These are phyloP conservation scores for Testicularia cyperi DNA, from an alignment of 1,284 basidiomycete genomes.

Conservation along the genomic window DNA sequence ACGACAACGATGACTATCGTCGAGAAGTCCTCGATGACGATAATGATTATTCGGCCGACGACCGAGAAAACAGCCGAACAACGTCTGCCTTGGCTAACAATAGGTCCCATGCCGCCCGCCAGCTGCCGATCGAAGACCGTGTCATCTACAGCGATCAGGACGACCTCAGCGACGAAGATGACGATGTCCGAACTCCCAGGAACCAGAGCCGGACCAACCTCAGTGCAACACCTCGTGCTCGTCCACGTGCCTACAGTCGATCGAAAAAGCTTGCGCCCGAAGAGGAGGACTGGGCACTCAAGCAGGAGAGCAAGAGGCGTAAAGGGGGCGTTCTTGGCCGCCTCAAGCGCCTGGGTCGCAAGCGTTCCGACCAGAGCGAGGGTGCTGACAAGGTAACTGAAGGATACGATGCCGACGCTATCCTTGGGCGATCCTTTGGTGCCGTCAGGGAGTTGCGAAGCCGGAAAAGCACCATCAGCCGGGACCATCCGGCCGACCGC, in stretches of 20 bases:
- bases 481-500: conserved; percentile 6
- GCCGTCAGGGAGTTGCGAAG: conserved; percentile 36
- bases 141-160: conserved; percentile 18
- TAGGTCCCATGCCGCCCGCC: conserved; percentile 3
- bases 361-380: conserved; percentile 4
- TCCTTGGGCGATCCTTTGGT: conserved; percentile 34
- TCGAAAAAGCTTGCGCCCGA: conserved; percentile 37
- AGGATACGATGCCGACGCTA: conserved; percentile 25
- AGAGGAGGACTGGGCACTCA: conserved; percentile 28
- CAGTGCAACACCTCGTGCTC: conserved; percentile 6
- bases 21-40: conserved; percentile 10
- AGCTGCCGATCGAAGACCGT: conserved; percentile 9
- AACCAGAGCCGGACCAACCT: conserved; percentile 29
- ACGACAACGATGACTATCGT: conserved; percentile 19
- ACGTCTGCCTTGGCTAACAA: no score
- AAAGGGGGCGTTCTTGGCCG: conserved; percentile 38
- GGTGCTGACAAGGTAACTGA: conserved; percentile 3
- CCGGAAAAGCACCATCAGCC: conserved; percentile 22
- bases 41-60: neutral
- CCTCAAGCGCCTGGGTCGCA: conserved; percentile 25
- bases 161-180: conserved; percentile 20
- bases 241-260: conserved; percentile 27
- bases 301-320: conserved; percentile 25
- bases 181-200: conserved; percentile 18
- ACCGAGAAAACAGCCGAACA: no score